Conservation (phyloP, 2,329 filamentous ascomycete genomes). For the Alternaria ventricosa region DNA sequence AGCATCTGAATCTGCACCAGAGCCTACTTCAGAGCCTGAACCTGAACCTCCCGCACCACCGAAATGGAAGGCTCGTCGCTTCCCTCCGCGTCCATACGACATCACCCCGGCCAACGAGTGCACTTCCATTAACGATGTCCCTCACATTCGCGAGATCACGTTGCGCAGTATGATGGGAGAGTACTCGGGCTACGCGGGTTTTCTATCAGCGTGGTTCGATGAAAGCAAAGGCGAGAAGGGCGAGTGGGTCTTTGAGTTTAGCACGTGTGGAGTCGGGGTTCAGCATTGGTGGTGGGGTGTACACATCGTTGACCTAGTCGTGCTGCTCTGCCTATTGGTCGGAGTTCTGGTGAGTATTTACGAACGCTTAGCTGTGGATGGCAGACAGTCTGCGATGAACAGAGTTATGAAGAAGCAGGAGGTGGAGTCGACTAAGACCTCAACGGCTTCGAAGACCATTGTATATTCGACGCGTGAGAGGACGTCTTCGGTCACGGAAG, state of each 20-base stretch:
- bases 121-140: slow-evolving; percentile 20
- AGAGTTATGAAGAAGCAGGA: too few species aligned
- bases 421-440: neutral
- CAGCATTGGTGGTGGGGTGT: slow-evolving; percentile 96
- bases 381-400: too few species aligned
- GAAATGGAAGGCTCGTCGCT: slow-evolving; percentile 33
- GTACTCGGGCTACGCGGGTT: slow-evolving; percentile 87
- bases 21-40: neutral
- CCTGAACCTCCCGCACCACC: neutral
- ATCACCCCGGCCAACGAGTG: slow-evolving; percentile 46
- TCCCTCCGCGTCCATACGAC: slow-evolving; percentile 21
- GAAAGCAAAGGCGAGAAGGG: slow-evolving; percentile 70
- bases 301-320: slow-evolving; percentile 57
- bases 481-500: neutral
- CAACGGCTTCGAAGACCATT: neutral
- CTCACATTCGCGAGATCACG: slow-evolving; percentile 84
- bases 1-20: slow-evolving; percentile 2
- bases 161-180: slow-evolving; percentile 98
- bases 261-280: slow-evolving; percentile 76
- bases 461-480: neutral
- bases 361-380: neutral
- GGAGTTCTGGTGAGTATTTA: neutral
- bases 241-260: slow-evolving; percentile 84
- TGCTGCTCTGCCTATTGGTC: neutral
- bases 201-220: slow-evolving; percentile 92